Evolutionary conservation across 2,329 filamentous ascomycete species (phyloP), one percentile per base, ranked within the genome.

Genomic region (Cyphellophora europaea): DNA sequence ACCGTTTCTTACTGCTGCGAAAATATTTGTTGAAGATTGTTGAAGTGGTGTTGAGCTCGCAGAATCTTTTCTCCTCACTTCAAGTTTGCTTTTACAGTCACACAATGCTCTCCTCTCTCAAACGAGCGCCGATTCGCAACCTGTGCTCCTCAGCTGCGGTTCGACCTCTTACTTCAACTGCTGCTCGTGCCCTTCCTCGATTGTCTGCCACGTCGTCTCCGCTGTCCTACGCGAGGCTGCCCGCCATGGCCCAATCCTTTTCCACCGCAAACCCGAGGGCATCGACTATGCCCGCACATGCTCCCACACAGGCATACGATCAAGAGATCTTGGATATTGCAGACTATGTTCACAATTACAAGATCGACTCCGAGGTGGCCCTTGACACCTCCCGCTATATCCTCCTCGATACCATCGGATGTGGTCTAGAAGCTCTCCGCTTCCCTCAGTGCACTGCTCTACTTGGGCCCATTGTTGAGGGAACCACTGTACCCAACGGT

Each of bases 361-460:
- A 84, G 39, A 82, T 96, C 55, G 72, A 89, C 51, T 96, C 89
- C 18, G 85, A 93, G 49, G 74, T 98, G 53, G 91, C 91, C 57
- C 93, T 83, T 58, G 91, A 98, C 63, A 98, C 91, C 32, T 91
- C 91, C 44, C 82, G 91, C 65, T 89, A 87, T 69, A 88, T 96
- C 50, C 87, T 98, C 63, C 77, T 96, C 56, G 91, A 98, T 63
- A 96, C 91, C 37, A 75, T 98, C 31, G 91, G 91, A 55, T 98
- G 91, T 62, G 91, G 91, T 58, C 79, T 98, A 45, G 88, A 96
- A 69, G 91, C 85, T 49, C 75, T 98, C 55, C 80, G 82, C 51
- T 98, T 98, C 71, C 85, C 88, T 62, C 85, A 95, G 66, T 96
- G 91, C 74, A 78, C 82, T 47, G 95, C 95, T 69, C 76, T 96